phyloP scores from a whole-genome alignment of 2,329 filamentous ascomycete species.

The Coniochaeta sp. region DNA sequence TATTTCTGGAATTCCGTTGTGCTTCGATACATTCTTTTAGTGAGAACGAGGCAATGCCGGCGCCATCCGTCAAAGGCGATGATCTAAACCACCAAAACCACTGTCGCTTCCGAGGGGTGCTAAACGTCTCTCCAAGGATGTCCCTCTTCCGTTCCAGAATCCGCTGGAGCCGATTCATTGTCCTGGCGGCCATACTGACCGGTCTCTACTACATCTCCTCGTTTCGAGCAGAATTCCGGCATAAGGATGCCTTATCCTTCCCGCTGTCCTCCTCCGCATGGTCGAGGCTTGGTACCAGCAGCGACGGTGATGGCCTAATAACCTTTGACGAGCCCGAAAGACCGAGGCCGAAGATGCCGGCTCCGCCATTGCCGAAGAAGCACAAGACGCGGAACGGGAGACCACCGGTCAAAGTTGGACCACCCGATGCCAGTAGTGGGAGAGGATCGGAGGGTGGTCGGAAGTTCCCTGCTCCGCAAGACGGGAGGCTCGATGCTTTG shows the following conservation, averaged over 20 bases:
- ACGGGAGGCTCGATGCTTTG: background rate
- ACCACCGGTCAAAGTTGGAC: background rate
- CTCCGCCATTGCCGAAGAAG: background rate
- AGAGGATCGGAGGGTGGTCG: background rate
- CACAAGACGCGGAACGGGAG: background rate
- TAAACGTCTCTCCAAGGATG: too few species aligned
- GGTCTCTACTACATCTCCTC: background rate
- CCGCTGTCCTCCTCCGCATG: too few species aligned
- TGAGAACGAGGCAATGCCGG: too few species aligned
- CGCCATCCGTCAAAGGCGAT: too few species aligned
- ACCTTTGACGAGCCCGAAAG: background rate
- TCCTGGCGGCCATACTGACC: background rate
- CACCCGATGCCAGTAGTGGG: background rate
- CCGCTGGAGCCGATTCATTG: background rate
- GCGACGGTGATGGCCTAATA: background rate
- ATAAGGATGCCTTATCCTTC: too few species aligned
- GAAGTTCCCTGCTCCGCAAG: too few species aligned
- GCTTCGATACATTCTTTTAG: too few species aligned
- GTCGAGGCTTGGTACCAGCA: background rate
- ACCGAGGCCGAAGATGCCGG: background rate
- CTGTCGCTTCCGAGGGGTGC: too few species aligned
- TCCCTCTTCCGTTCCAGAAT: background rate
- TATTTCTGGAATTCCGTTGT: too few species aligned
- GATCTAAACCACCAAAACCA: too few species aligned
- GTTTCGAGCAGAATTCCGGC: too few species aligned